Conservation (phyloP, 495 filamentous ascomycete genomes). For the Aspergillus diversus region DNA sequence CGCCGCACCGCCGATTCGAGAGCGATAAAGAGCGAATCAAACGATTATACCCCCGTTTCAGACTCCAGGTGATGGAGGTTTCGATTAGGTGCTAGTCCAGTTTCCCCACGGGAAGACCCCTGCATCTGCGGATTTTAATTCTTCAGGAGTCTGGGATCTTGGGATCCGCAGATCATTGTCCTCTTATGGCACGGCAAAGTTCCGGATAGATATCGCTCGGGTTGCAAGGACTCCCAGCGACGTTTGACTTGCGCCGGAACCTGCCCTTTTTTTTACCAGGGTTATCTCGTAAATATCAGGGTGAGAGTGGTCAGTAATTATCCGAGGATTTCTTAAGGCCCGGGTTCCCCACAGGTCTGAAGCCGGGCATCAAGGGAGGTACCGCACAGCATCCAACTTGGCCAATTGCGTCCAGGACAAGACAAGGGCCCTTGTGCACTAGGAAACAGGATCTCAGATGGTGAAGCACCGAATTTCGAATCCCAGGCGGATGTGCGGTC, state of each 20-base stretch:
- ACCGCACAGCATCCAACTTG: neutral
- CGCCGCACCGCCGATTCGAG: neutral
- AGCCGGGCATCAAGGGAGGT: neutral
- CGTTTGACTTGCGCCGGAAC: neutral
- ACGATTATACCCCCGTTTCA: neutral
- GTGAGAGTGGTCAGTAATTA: conserved; percentile 1
- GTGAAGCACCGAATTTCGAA: neutral
- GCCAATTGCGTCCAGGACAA: neutral
- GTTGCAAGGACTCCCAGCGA: neutral
- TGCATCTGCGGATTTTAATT: conserved; percentile 1
- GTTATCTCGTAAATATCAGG: neutral
- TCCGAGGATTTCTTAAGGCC: neutral
- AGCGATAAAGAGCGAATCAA: neutral
- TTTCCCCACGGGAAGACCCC: conserved; percentile 4
- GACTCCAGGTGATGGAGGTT: neutral
- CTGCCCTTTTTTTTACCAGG: neutral
- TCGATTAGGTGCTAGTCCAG: neutral
- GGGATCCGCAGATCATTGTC: neutral
- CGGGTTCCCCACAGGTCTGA: neutral
- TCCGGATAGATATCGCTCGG: neutral
- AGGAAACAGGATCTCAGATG: neutral
- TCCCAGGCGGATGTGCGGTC: neutral
- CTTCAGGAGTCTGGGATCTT: neutral
- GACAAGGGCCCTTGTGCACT: neutral
- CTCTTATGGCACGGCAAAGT: neutral